phyloP scores from a whole-genome alignment of 148 eudicot species.

The Silene uniflora region DNA sequence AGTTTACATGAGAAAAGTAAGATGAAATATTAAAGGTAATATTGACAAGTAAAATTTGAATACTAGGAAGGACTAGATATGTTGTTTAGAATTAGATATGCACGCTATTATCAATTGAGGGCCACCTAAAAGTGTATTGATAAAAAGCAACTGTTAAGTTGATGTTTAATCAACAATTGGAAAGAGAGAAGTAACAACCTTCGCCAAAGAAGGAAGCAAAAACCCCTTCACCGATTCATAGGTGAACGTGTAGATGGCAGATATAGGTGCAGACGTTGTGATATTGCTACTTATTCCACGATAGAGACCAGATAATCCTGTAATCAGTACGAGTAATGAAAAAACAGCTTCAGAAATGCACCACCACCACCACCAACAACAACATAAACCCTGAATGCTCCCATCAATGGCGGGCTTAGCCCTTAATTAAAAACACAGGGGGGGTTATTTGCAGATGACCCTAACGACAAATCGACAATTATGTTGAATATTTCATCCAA shows the following conservation, averaged over 20 bases:
- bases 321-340: constrained; percentile 4
- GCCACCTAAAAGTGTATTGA: not conserved
- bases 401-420: not conserved
- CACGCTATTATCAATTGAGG: not conserved
- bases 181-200: constrained; percentile 36
- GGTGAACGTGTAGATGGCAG: constrained; percentile 88
- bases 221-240: constrained; percentile 84
- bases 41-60: not conserved
- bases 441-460: not conserved
- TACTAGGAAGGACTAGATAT: not conserved
- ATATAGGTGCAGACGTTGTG: constrained; percentile 89
- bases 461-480: not conserved
- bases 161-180: not conserved
- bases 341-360: not conserved
- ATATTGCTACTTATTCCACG: constrained; percentile 92
- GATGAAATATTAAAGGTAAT: constrained; percentile 5
- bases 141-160: not conserved
- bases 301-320: constrained; percentile 83
- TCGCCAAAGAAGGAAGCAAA: constrained; percentile 73
- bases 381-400: not conserved
- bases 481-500: not conserved
- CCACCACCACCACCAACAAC: not conserved
- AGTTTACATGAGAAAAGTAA: constrained; percentile 11
- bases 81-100: not conserved
- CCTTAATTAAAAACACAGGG: not conserved